phyloP scores from a whole-genome alignment of 2,329 filamentous ascomycete genomes.

The Exophiala viscosa region DNA sequence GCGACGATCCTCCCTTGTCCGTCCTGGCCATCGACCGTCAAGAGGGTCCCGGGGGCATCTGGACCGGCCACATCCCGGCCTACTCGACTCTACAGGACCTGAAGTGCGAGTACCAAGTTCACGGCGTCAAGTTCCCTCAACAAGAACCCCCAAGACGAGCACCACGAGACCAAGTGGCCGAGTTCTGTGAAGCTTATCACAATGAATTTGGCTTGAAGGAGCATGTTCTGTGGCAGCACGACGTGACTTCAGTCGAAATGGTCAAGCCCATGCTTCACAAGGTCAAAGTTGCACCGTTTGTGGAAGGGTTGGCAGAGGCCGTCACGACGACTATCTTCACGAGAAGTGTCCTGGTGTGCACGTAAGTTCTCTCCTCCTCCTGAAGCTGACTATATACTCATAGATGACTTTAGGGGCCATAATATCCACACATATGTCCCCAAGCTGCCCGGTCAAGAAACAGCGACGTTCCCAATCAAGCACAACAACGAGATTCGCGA shows the following conservation, averaged over 20 bases:
- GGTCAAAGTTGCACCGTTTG: conserved; percentile 5
- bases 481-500: conserved; percentile 8
- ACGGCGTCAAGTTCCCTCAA: conserved; percentile 4
- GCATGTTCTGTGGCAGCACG: conserved; percentile 10
- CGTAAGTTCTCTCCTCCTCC: background rate
- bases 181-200: conserved; percentile 7
- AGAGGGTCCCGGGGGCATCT: conserved; percentile 4
- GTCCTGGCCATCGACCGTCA: conserved; percentile 7
- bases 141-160: background rate
- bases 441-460: background rate
- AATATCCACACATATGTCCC: conserved; percentile 2
- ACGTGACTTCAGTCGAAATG: conserved; percentile 11
- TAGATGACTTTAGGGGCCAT: background rate
- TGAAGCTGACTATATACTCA: background rate
- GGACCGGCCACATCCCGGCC: conserved; percentile 8
- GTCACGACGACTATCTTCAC: conserved; percentile 3
- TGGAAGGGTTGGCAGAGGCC: background rate
- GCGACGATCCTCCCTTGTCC: conserved; percentile 1
- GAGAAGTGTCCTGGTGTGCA: conserved; percentile 4
- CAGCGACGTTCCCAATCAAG: conserved; percentile 6
- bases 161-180: conserved; percentile 5
- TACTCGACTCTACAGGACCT: conserved; percentile 10
- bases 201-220: conserved; percentile 1
- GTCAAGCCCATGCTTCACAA: conserved; percentile 10
- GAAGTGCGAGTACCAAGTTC: conserved; percentile 7